These are phyloP conservation scores for Malus fusca DNA, from an alignment of 306 rosid species.

Conservation along the genomic window DNA sequence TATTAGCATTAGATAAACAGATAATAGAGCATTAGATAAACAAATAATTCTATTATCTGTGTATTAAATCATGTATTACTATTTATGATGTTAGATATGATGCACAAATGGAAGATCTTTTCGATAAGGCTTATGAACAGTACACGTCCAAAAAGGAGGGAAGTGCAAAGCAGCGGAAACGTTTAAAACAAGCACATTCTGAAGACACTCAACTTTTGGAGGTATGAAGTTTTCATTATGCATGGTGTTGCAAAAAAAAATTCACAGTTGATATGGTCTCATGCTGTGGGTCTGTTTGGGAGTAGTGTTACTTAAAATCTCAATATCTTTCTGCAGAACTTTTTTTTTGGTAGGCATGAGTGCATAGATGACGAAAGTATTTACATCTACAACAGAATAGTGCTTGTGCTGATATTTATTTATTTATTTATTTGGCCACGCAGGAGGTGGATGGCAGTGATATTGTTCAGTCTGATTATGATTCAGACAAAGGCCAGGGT, in stretches of 20 bases:
- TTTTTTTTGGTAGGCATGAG: neutral
- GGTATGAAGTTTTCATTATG: slow-evolving; percentile 33
- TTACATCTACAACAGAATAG: neutral
- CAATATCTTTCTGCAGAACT: neutral
- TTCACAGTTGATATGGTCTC: neutral
- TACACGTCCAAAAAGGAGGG: slow-evolving; percentile 73
- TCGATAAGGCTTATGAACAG: slow-evolving; percentile 75
- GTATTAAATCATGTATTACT: neutral
- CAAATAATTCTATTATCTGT: slow-evolving; percentile 3
- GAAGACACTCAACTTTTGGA: slow-evolving; percentile 51
- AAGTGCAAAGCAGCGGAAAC: slow-evolving; percentile 73
- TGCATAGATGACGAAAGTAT: neutral
- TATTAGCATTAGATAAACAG: neutral
- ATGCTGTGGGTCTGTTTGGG: neutral
- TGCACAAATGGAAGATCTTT: slow-evolving; percentile 66
- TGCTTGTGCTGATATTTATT: neutral
- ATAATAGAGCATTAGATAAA: neutral
- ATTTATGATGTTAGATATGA: slow-evolving; percentile 49
- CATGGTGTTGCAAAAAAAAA: neutral
- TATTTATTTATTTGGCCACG: slow-evolving; percentile 16
- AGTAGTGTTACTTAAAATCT: neutral
- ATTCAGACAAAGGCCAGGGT: slow-evolving; percentile 61
- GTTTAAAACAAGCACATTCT: slow-evolving; percentile 45
- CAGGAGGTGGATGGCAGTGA: slow-evolving; percentile 57
- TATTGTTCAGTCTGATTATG: slow-evolving; percentile 43